Percentiles rank a stretch among this genome's conserved stretches.
Evolutionary conservation across 23 red algal species (phyloP).

Genomic region (Chondrus crispus): DNA sequence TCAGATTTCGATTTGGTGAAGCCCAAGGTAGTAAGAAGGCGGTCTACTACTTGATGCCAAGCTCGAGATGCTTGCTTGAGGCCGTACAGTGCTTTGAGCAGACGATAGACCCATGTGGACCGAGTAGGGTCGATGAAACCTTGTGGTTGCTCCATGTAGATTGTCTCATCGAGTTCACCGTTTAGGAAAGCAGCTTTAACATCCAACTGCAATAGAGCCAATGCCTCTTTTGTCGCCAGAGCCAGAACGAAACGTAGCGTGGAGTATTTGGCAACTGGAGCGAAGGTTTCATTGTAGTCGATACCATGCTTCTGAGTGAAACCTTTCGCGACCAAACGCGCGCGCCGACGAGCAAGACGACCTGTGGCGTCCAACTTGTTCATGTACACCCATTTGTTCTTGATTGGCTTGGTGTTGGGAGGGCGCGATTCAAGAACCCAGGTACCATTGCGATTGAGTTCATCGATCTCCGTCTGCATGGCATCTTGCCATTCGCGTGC

Average conservation of each 20-base stretch:
- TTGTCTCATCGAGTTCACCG: slow-evolving; percentile 7
- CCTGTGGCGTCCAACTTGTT: background rate
- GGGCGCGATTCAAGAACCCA: background rate
- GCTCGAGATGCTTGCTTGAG: background rate
- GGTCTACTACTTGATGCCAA: background rate
- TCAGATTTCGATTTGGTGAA: background rate
- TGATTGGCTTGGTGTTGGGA: background rate
- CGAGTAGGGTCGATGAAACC: too few species aligned
- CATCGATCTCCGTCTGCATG: background rate
- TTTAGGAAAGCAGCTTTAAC: slow-evolving; percentile 39
- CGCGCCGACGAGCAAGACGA: background rate
- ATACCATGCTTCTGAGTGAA: background rate
- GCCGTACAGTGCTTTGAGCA: background rate
- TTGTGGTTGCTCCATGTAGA: too few species aligned
- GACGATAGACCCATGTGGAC: too few species aligned
- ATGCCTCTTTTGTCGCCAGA: background rate
- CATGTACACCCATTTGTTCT: background rate
- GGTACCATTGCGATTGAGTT: background rate
- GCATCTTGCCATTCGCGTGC: background rate
- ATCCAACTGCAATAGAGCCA: background rate
- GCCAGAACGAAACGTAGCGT: background rate
- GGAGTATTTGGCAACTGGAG: background rate
- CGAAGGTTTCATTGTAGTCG: background rate
- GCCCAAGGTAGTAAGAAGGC: background rate
- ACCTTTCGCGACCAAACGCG: background rate